A percentile compares a stretch with the other conserved stretches of the same genome.
phyloP scores from a whole-genome alignment of 129 eudicot species.

The Smallanthus sonchifolius region DNA sequence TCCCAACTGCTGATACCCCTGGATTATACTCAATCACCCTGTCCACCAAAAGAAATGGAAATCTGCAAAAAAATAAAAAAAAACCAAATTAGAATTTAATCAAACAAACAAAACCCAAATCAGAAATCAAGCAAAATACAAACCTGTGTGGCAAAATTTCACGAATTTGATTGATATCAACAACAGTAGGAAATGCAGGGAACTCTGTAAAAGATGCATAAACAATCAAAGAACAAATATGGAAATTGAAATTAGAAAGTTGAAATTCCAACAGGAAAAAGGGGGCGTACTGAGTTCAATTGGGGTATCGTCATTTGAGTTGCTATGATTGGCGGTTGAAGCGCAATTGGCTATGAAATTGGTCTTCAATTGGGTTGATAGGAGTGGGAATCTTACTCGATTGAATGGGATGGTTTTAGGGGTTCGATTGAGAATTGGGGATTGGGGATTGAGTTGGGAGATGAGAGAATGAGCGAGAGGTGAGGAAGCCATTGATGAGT shows the following conservation, averaged over 20 bases:
- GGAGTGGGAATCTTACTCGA: slow-evolving; percentile 42
- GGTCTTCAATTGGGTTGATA: slow-evolving; percentile 38
- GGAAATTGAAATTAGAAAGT: background rate
- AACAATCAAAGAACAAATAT: background rate
- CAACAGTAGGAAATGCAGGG: slow-evolving; percentile 85
- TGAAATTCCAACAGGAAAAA: background rate
- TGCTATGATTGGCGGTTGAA: slow-evolving; percentile 28
- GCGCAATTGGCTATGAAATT: slow-evolving; percentile 43
- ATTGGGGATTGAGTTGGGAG: slow-evolving; percentile 36
- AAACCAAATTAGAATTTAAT: slow-evolving; percentile 16
- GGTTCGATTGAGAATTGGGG: slow-evolving; percentile 34
- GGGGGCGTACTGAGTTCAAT: slow-evolving; percentile 72
- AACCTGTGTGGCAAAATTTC: slow-evolving; percentile 94
- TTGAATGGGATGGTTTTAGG: slow-evolving; percentile 16
- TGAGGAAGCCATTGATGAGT: slow-evolving; percentile 69
- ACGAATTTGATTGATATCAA: slow-evolving; percentile 92
- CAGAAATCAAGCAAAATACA: slow-evolving; percentile 26
- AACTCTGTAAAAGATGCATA: slow-evolving; percentile 37
- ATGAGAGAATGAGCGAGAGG: slow-evolving; percentile 50
- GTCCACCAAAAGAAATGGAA: slow-evolving; percentile 93
- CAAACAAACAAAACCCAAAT: background rate
- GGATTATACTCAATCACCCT: slow-evolving; percentile 89
- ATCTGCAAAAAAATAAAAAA: slow-evolving; percentile 43
- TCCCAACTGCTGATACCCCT: slow-evolving; percentile 91
- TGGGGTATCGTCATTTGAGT: slow-evolving; percentile 44